Base-by-base conservation (phyloP, 148 eudicot genomes). In the Polygonum aviculare region DNA sequence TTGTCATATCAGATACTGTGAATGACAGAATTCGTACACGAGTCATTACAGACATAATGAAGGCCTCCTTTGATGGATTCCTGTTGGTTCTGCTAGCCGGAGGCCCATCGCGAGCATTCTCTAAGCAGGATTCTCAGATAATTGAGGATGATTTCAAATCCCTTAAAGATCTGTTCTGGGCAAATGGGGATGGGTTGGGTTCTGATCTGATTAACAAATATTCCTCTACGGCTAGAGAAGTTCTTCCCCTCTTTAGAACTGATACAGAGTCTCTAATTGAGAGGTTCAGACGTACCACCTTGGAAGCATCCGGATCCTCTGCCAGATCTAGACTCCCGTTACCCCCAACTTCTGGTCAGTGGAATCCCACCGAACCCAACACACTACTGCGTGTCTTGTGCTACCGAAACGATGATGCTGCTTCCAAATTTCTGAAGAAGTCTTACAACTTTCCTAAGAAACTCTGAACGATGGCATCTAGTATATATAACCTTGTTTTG, bases 181-280 rank as follows among this genome's bases (percentile, higher is more conserved):
- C 98, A 2, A 89, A 95, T 77, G 98, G 98, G 51, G 97, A 95
- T 65, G 98, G 98, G 44, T 76, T 95, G 75, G 90, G 96, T 7
- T 11, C 86, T 72, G 97, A 95, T 78, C 36, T 92, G 76, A 88
- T 95, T 16, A 87, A 88, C 73, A 90, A 92, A 80, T 87, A 83
- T 77, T 89, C 98, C 41, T 78, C 86, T 7, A 90, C 98, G 55
- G 92, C 81, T 26, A 88, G 91, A 75, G 94, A 90, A 55, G 88
- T 92, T 44, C 91, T 95, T 77, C 97, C 98, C 7, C 96, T 95
- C 80, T 88, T 86, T 63, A 76, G 84, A 51, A 79, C 92, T 7
- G 98, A 92, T 57, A 87, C 94, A 55, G 97, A 90, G 77, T 78
- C 88, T 69, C 82, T 95, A 48, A 87, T 95, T 36, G 97, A 95